Conservation (phyloP, 1,284 basidiomycete species). For the Leccinum cinnamomeum region DNA sequence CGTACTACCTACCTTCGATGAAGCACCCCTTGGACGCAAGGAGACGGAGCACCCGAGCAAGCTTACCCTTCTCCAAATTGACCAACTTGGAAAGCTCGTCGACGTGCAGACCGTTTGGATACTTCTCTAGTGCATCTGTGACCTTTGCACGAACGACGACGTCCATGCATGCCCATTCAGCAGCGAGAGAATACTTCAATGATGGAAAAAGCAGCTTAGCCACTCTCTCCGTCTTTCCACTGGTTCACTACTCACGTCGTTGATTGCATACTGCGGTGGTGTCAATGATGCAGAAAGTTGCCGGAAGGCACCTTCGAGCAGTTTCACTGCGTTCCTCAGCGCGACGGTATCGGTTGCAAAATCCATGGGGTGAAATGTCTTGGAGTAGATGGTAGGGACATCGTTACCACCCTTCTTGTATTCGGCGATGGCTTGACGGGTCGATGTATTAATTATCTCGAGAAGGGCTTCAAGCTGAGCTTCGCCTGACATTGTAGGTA, state of each 20-base stretch:
- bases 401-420: constrained; percentile 25
- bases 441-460: constrained; percentile 8
- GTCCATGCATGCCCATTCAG: constrained; percentile 30
- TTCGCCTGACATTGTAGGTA: constrained; percentile 24
- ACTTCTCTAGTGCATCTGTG: constrained; percentile 25
- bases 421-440: constrained; percentile 30
- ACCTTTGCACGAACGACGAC: constrained; percentile 25
- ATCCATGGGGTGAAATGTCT: constrained; percentile 27
- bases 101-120: constrained; percentile 30
- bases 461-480: constrained; percentile 17
- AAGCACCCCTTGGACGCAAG: constrained; percentile 37
- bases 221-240: background rate
- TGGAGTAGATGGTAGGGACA: constrained; percentile 27
- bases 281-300: constrained; percentile 31
- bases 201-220: background rate
- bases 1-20: constrained; percentile 24
- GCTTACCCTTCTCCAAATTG: constrained; percentile 29
- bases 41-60: constrained; percentile 33
- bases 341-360: constrained; percentile 20
- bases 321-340: constrained; percentile 29
- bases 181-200: constrained; percentile 23
- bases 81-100: constrained; percentile 25
- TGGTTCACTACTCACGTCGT: background rate
- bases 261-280: constrained; percentile 31
- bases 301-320: constrained; percentile 32